Evolutionary conservation across 495 filamentous ascomycete genomes (phyloP).

Genomic region (Penicillium herquei): DNA sequence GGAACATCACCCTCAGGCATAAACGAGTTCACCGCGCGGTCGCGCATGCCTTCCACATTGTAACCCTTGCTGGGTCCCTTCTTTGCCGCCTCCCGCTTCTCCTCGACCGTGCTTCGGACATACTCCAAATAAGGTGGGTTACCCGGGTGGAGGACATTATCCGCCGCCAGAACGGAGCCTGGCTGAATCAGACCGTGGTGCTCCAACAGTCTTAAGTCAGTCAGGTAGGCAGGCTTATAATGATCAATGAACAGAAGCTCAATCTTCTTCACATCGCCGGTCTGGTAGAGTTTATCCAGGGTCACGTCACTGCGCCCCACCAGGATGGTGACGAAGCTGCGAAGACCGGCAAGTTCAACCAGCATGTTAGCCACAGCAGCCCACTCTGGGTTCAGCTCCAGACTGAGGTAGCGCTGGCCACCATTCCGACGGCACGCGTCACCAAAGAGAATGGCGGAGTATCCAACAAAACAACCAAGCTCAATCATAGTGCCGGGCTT

Average conservation of each 20-base stretch:
- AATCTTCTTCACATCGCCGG: constrained; percentile 54
- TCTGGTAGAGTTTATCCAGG: constrained; percentile 51
- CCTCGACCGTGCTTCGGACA: constrained; percentile 34
- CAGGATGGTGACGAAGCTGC: constrained; percentile 62
- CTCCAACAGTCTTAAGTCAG: constrained; percentile 73
- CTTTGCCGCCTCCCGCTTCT: constrained; percentile 36
- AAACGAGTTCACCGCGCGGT: constrained; percentile 27
- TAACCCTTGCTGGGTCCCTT: constrained; percentile 27
- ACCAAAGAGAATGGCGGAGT: constrained; percentile 72
- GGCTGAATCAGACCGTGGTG: constrained; percentile 58
- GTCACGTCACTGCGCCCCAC: constrained; percentile 63
- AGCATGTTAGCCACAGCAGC: constrained; percentile 61
- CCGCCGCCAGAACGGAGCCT: constrained; percentile 64
- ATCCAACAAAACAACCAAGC: constrained; percentile 79
- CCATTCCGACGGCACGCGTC: constrained; percentile 57
- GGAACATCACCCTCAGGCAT: constrained; percentile 40
- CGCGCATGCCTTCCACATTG: constrained; percentile 29
- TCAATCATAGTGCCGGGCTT: constrained; percentile 73
- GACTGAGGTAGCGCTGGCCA: constrained; percentile 60
- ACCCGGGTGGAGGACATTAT: constrained; percentile 73
- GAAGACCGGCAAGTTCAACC: constrained; percentile 65
- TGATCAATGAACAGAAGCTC: constrained; percentile 76
- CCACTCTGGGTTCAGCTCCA: constrained; percentile 68
- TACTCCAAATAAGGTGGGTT: constrained; percentile 68
- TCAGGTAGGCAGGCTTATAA: constrained; percentile 66